Percentiles rank a stretch among this genome's conserved stretches.
Conservation (phyloP, 305 asterid species). For the Plantago lanceolata region DNA sequence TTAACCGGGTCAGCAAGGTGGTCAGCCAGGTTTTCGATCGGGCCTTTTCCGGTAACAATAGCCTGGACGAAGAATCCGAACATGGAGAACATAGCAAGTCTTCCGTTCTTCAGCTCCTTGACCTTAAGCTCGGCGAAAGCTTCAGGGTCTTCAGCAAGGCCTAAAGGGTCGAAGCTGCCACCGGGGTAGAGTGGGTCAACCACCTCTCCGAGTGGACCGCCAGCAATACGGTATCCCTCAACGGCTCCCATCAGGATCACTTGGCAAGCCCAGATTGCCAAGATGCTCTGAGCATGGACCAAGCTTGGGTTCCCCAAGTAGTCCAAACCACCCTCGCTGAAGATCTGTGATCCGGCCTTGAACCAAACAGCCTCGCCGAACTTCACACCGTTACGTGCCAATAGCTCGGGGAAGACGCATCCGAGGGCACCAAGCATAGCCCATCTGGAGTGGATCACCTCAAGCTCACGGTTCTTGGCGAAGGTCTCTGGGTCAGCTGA, state of each 20-base stretch:
- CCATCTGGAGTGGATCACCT: slow-evolving; percentile 58
- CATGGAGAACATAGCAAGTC: slow-evolving; percentile 59
- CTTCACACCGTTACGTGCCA: slow-evolving; percentile 55
- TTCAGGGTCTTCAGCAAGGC: slow-evolving; percentile 55
- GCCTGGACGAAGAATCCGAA: slow-evolving; percentile 57
- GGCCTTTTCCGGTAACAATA: slow-evolving; percentile 56
- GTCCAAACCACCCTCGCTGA: slow-evolving; percentile 55
- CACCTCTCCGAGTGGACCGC: slow-evolving; percentile 57
- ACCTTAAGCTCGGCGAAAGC: slow-evolving; percentile 60
- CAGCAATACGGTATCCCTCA: slow-evolving; percentile 61
- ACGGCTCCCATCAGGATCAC: slow-evolving; percentile 60
- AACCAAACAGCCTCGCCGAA: slow-evolving; percentile 64
- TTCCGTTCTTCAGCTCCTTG: slow-evolving; percentile 55
- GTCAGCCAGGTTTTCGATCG: slow-evolving; percentile 46
- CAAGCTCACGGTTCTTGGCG: slow-evolving; percentile 52
- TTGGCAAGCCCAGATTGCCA: slow-evolving; percentile 56
- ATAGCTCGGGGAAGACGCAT: slow-evolving; percentile 56
- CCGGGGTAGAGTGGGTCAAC: slow-evolving; percentile 57
- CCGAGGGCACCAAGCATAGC: slow-evolving; percentile 69
- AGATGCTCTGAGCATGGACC: slow-evolving; percentile 60
- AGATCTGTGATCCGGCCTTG: slow-evolving; percentile 55
- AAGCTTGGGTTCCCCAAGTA: slow-evolving; percentile 60
- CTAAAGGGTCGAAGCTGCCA: slow-evolving; percentile 56
- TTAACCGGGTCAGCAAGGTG: slow-evolving; percentile 53
- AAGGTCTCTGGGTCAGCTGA: slow-evolving; percentile 56